Conservation (phyloP, 371 early-diverging fungal species). For the Entomophthora muscae region DNA sequence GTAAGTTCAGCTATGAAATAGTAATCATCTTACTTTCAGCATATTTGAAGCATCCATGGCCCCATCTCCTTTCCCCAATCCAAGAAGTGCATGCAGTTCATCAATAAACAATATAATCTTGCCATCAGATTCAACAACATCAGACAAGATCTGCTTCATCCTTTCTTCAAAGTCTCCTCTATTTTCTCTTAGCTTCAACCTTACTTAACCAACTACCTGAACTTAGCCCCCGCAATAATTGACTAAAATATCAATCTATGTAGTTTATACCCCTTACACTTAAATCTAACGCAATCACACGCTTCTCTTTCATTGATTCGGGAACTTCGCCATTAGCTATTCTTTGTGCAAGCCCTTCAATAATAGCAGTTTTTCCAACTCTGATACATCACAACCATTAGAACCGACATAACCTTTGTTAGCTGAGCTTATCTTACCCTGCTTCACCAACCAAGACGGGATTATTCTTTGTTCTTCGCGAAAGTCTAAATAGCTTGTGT, state of each 20-base stretch:
- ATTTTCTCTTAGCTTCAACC: background rate
- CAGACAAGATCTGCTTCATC: constrained; percentile 51
- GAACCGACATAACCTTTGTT: background rate
- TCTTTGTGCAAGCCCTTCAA: constrained; percentile 58
- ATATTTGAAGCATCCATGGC: constrained; percentile 66
- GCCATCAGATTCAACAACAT: constrained; percentile 48
- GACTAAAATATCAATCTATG: constrained; percentile 15
- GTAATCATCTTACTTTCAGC: constrained; percentile 29
- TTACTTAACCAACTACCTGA: constrained; percentile 20
- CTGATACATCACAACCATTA: too few species aligned
- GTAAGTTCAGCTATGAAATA: background rate
- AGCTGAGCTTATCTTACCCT: constrained; percentile 24
- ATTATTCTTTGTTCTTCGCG: constrained; percentile 79
- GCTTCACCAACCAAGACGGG: constrained; percentile 77
- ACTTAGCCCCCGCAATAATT: constrained; percentile 64
- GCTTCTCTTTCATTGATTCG: constrained; percentile 47
- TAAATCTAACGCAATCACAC: constrained; percentile 59
- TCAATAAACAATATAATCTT: constrained; percentile 72
- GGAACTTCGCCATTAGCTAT: constrained; percentile 69
- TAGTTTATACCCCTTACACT: constrained; percentile 20
- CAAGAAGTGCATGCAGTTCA: constrained; percentile 65
- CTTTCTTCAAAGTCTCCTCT: constrained; percentile 79
- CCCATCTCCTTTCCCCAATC: constrained; percentile 58
- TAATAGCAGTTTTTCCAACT: constrained; percentile 47
- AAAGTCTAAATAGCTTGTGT: constrained; percentile 14